Base-by-base conservation (phyloP, 2,329 filamentous ascomycete species). In the Claviceps humidiphila region DNA sequence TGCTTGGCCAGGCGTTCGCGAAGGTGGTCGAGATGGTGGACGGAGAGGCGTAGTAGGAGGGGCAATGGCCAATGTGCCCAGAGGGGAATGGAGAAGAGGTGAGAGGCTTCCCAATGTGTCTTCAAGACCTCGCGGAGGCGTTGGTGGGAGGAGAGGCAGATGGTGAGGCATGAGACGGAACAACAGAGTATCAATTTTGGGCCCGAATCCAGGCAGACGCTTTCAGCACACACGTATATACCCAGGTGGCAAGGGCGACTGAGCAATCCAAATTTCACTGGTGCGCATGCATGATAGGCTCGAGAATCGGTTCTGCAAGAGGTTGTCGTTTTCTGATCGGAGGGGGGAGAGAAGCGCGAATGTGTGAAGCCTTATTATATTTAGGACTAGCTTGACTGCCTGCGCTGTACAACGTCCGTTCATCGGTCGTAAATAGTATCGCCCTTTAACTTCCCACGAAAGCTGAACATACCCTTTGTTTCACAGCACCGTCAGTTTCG, bases 361-460 rank as follows among this genome's bases (percentile, higher is more conserved):
- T 55, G 53, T 16, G 14, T 7, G 44, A 56, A 57, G 55, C 53
- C 52, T 17, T 16, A 54, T 61, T 74, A 75, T 74, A 64, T 75
- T 76, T 70, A 70, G 47, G 54, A 53, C 47, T 50, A 50, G 34
- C 46, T 47, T 39, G 9, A 47, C 50, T 53, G 56, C 57, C 51
- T 52, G 49, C 53, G 54, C 37, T 46, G 16, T 3, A 51, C 11
- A 51, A 49, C 51, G 6, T 50, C 47, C 53, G 50, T 62, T 64
- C 74, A 97, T 68, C 78, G 91, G 71, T 97, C 90, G 52, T 75
- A 73, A 63, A 94, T 77, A n/a, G 84, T 76, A 65, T 97, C 91
- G 51, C 89, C 90, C 70, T 80, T 85, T 68, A 87, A 78, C 84
- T 97, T 97, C 53, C 83, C 91, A 60, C 89, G 81, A 60, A 96